Percentiles rank a stretch among this genome's conserved stretches.
Conservation (phyloP, 2,329 filamentous ascomycete genomes). For the Colletotrichum sp. region DNA sequence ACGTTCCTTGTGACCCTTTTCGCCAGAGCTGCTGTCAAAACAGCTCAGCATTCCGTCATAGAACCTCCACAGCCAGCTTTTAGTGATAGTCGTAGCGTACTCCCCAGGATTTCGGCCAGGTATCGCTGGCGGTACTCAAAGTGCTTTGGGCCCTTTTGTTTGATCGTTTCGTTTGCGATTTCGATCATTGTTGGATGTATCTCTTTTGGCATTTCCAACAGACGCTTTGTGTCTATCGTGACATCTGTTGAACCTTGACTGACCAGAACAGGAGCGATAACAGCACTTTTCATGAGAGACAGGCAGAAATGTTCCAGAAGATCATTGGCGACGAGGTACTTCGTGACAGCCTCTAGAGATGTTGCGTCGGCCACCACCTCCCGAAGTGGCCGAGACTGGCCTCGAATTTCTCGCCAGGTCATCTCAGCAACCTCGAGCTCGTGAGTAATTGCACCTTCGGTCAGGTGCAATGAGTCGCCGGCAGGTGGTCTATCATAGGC, state of each 20-base stretch:
- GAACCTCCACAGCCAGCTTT: not conserved
- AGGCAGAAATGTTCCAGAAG: not conserved
- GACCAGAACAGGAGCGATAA: not conserved
- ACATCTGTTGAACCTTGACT: not conserved
- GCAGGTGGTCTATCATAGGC: slow-evolving; percentile 44
- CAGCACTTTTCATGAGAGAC: not conserved
- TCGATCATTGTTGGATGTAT: not conserved
- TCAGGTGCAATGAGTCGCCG: not conserved
- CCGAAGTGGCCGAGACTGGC: not conserved
- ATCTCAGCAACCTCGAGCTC: not conserved
- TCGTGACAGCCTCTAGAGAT: not conserved
- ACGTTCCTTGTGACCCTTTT: not conserved
- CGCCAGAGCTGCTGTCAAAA: not conserved
- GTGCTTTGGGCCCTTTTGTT: not conserved
- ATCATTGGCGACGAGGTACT: not conserved
- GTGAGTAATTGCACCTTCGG: not conserved
- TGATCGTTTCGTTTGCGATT: not conserved
- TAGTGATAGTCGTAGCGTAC: not conserved
- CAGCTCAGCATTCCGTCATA: not conserved
- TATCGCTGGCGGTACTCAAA: not conserved
- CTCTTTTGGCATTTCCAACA: not conserved
- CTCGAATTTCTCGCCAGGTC: not conserved
- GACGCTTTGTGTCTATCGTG: not conserved
- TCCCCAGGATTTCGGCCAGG: not conserved
- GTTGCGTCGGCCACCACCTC: not conserved